phyloP scores from a whole-genome alignment of 2,329 filamentous ascomycete species.

The Fusarium sp. region DNA sequence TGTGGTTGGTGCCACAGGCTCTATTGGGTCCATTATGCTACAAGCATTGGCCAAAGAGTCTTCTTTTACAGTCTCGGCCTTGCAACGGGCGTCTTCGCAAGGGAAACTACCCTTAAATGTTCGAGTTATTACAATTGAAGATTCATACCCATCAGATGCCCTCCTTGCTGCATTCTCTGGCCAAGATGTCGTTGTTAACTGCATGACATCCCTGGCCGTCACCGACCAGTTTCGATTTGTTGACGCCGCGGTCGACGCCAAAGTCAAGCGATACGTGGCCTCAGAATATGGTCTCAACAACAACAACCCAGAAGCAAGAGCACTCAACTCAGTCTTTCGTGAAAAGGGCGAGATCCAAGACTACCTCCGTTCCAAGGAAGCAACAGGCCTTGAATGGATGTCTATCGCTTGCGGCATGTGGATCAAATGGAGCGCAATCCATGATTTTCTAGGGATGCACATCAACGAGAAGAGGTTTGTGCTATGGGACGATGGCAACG shows the following conservation, averaged over 20 bases:
- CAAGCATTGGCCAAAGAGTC: not conserved
- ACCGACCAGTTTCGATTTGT: conserved; percentile 16
- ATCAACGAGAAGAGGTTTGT: conserved; percentile 21
- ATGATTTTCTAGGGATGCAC: conserved; percentile 17
- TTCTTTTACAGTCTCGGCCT: not conserved
- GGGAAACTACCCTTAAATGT: conserved; percentile 1
- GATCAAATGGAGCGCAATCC: conserved; percentile 18
- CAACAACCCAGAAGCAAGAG: conserved; percentile 14
- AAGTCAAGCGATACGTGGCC: conserved; percentile 7
- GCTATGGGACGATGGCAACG: conserved; percentile 14
- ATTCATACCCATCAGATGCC: conserved; percentile 8
- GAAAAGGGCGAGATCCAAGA: conserved; percentile 23
- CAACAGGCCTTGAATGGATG: conserved; percentile 13
- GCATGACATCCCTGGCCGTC: conserved; percentile 21
- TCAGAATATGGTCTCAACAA: conserved; percentile 22
- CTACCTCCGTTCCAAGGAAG: conserved; percentile 14
- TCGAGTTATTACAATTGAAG: conserved; percentile 2
- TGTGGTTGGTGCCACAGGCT: conserved; percentile 2
- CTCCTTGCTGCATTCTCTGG: conserved; percentile 3
- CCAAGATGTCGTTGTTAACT: conserved; percentile 11
- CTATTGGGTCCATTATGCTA: conserved; percentile 6
- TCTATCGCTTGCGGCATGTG: conserved; percentile 21
- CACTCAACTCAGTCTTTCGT: conserved; percentile 7
- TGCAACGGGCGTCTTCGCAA: conserved; percentile 7
- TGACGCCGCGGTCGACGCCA: not conserved